phyloP scores from a whole-genome alignment of 176 grass and related monocot genomes.

The Avena eriantha region DNA sequence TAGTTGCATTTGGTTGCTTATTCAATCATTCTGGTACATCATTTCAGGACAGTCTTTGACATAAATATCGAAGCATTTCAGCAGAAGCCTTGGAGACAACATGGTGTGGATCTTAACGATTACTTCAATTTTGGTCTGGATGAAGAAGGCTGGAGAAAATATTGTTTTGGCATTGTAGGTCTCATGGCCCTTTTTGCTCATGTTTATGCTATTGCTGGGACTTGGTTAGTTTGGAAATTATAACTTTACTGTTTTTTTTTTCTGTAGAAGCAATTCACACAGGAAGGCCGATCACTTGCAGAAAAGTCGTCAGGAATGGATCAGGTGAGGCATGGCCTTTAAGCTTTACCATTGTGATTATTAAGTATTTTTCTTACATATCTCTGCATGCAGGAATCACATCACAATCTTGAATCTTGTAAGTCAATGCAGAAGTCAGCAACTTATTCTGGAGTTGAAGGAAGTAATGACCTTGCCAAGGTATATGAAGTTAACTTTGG shows the following conservation, averaged over 20 bases:
- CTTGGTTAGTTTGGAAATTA: constrained; percentile 25
- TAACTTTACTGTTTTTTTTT: not conserved
- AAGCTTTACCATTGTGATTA: constrained; percentile 27
- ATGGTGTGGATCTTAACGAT: constrained; percentile 59
- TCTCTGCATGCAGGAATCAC: constrained; percentile 42
- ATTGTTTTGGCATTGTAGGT: constrained; percentile 67
- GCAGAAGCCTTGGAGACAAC: constrained; percentile 79
- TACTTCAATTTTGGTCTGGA: constrained; percentile 82
- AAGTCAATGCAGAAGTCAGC: constrained; percentile 43
- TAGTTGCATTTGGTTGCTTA: constrained; percentile 31
- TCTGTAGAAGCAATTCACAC: constrained; percentile 55
- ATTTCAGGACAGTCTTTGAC: constrained; percentile 54
- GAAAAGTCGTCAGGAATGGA: constrained; percentile 45
- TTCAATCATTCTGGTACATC: constrained; percentile 9
- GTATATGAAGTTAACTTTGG: constrained; percentile 44
- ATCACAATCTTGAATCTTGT: constrained; percentile 36
- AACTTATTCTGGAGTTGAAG: constrained; percentile 44
- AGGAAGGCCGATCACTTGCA: constrained; percentile 40
- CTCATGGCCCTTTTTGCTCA: constrained; percentile 19
- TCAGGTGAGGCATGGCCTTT: constrained; percentile 58
- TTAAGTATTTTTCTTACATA: constrained; percentile 31
- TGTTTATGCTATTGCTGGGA: not conserved
- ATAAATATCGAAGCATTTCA: constrained; percentile 74
- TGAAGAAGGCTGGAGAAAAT: constrained; percentile 89
- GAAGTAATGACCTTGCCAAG: constrained; percentile 52